A percentile compares a stretch with the other conserved stretches of the same genome.
phyloP scores from a whole-genome alignment of 805 yeast genomes.

The Naumovozyma baii region DNA sequence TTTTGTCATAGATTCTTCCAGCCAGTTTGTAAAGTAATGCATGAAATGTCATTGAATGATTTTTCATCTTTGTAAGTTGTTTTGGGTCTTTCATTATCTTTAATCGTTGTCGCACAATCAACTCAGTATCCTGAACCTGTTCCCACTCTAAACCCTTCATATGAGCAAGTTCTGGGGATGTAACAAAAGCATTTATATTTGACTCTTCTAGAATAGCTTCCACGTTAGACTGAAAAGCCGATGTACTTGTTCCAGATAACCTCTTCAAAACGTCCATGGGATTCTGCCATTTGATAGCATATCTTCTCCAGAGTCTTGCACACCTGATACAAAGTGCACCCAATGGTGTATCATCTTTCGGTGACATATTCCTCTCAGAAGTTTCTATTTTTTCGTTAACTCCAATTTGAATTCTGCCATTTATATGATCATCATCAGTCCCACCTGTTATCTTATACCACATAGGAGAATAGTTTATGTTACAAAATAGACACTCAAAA shows the following conservation, averaged over 20 bases:
- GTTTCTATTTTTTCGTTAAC: constrained; percentile 14
- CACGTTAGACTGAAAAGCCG: constrained; percentile 9
- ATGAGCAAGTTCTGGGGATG: constrained; percentile 12
- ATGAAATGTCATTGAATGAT: constrained; percentile 15
- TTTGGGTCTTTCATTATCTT: constrained; percentile 11
- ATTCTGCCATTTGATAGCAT: constrained; percentile 78
- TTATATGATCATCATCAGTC: constrained; percentile 20
- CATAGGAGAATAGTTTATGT: constrained; percentile 30
- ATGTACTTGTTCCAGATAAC: constrained; percentile 17
- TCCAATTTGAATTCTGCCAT: constrained; percentile 16
- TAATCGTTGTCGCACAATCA: constrained; percentile 43
- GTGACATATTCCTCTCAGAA: constrained; percentile 5
- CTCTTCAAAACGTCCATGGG: constrained; percentile 58
- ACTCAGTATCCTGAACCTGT: constrained; percentile 49
- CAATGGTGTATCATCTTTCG: constrained; percentile 25
- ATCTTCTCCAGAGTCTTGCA: constrained; percentile 84
- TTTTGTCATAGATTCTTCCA: constrained; percentile 11
- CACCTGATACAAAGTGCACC: constrained; percentile 75
- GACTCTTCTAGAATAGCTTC: constrained; percentile 15
- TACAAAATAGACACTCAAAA: constrained; percentile 67
- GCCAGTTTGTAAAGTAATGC: constrained; percentile 15
- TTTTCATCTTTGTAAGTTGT: constrained; percentile 13
- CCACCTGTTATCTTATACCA: constrained; percentile 31
- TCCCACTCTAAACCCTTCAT: constrained; percentile 57
- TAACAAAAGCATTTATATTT: constrained; percentile 8